These are phyloP conservation scores for Camelina laxa DNA, from an alignment of 345 rosid genomes.

Conservation along the genomic window DNA sequence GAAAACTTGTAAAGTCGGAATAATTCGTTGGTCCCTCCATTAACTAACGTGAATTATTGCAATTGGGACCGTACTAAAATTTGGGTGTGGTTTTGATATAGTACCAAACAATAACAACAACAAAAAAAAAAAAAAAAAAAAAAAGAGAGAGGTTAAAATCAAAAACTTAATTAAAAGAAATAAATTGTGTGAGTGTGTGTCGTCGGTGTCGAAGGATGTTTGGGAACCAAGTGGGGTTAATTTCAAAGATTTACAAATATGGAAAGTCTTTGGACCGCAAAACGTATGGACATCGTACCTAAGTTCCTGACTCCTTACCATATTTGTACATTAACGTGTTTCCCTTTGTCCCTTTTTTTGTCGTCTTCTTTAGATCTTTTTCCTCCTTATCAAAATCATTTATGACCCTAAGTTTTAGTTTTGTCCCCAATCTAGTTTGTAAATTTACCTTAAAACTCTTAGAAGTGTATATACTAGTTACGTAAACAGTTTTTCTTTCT, in stretches of 20 bases:
- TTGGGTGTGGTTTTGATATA: constrained; percentile 36
- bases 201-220: constrained; percentile 46
- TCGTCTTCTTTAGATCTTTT: constrained; percentile 31
- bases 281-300: constrained; percentile 50
- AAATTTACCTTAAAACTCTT: background rate
- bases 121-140: no score
- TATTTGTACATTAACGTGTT: constrained; percentile 41
- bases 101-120: constrained; percentile 7
- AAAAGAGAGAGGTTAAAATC: background rate
- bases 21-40: constrained; percentile 45
- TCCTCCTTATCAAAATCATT: constrained; percentile 3
- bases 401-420: constrained; percentile 20
- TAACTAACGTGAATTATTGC: constrained; percentile 45
- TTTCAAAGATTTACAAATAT: constrained; percentile 43
- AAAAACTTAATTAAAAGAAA: constrained; percentile 18
- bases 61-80: constrained; percentile 44
- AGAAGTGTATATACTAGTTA: no score
- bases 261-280: constrained; percentile 50
- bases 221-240: constrained; percentile 49
- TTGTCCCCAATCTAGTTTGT: background rate
- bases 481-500: no score
- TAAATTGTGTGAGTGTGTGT: constrained; percentile 32
- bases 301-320: constrained; percentile 46
- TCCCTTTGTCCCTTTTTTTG: constrained; percentile 42
- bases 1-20: constrained; percentile 43